Base-by-base conservation (phyloP, 108 stramenopile species). In the Mediolabrus comicus region DNA sequence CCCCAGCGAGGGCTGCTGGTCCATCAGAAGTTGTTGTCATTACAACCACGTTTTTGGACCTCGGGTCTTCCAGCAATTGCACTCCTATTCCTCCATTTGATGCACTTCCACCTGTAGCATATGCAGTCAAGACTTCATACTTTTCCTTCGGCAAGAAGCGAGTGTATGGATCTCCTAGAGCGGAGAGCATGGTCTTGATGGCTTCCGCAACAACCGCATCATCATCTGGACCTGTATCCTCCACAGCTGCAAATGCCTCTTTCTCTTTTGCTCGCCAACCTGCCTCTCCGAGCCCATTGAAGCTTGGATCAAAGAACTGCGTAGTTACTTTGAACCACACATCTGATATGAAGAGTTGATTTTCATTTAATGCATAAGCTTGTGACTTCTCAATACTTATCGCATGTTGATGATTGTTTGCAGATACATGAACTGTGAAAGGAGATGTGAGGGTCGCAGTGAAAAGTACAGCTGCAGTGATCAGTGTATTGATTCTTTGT, bases 101-200 rank as follows among this genome's bases (percentile, higher is more conserved):
- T 3, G 5, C 46, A 49, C 51, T 62, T 14, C 49, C 29, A 13
- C 77, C 77, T 30, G 56, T 76, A 12, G 82, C 82, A 35, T 83
- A 83, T 10, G 74, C 53, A 14, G 82, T 83, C 53, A 83, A 36
- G 31, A 65, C 54, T 25, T 80, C 82, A 53, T 59, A 83, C 69
- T 83, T 72, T 33, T 79, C 68, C 57, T 31, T 67, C 16, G 67
- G 75, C 16, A 78, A 19, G 33, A 33, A 87, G 32, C 86, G 61
- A 6, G 86, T 87, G 54, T 87, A 87, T 24, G 84, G 86, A 74
- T 87, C 86, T 27, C 53, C 58, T 41, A 84, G 34, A 4, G 74
- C 55, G 11, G 31, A 30, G 0, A 87, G 62, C 86, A 87, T 87
- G 0, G 19, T 68, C 16, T 52, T 52, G 14, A 87, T 83, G 10